phyloP scores from a whole-genome alignment of 495 filamentous ascomycete species.

The Xylaria intraflava region DNA sequence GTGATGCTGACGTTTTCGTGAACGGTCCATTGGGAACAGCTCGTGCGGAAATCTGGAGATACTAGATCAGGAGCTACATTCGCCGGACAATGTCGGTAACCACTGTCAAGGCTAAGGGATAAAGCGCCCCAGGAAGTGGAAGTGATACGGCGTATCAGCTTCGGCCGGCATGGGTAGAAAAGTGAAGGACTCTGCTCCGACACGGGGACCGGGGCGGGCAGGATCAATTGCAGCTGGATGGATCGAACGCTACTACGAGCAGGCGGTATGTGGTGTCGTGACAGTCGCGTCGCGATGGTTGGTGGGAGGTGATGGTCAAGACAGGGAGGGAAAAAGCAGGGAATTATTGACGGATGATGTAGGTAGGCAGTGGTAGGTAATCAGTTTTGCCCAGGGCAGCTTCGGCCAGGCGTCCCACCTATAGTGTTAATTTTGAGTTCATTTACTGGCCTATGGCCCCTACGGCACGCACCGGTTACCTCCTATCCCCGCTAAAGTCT shows the following conservation, averaged over 20 bases:
- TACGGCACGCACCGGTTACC: no score
- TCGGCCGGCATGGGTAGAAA: constrained; percentile 43
- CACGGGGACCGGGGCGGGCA: constrained; percentile 17
- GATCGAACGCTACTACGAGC: background rate
- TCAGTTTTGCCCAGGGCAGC: background rate
- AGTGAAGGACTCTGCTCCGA: constrained; percentile 18
- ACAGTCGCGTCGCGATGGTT: background rate
- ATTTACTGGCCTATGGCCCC: no score
- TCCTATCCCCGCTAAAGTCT: no score
- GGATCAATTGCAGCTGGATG: constrained; percentile 1
- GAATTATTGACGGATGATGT: constrained; percentile 2
- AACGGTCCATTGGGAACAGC: constrained; percentile 65
- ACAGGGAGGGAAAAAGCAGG: background rate
- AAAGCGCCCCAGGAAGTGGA: constrained; percentile 36
- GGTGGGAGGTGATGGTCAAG: background rate
- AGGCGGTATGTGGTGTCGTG: background rate
- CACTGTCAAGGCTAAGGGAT: constrained; percentile 40
- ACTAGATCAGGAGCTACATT: constrained; percentile 30
- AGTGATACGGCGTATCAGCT: constrained; percentile 38
- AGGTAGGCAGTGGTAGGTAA: no score
- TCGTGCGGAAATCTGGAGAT: constrained; percentile 11
- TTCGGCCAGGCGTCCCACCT: background rate
- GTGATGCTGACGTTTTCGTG: constrained; percentile 65
- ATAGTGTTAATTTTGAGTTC: background rate
- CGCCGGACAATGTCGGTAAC: constrained; percentile 20